Evolutionary conservation across 345 rosid genomes (phyloP), one percentile per base, ranked within the genome.

Genomic region (Microcos paniculata): DNA sequence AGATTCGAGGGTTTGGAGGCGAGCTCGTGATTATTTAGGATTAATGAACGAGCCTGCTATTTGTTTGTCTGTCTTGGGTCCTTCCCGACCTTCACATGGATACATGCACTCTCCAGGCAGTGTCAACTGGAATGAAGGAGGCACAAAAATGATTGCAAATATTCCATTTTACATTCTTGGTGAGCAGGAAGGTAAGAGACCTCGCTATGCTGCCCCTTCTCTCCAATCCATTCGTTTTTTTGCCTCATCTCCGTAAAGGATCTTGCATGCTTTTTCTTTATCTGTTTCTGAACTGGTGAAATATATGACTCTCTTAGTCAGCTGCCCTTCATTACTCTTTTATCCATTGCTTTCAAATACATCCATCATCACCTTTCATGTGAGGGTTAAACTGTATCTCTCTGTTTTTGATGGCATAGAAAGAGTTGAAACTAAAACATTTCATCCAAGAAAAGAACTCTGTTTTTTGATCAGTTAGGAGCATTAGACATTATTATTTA

Each of bases 1-100:
- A 21, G 99, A 93, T 86, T 87, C 76, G 9, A 87, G 93, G 73
- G 98, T 96, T 33, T 88, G 91, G 90, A 88, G 75, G 80, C 90
- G 94, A 62, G 99, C 97, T 4, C 90, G 85, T 77, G 98, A 93
- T 86, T 95, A 89, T 81, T 74, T 95, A 57, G 97, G 98, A 74
- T 84, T 95, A 74, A 85, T 89, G 91, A 87, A 86, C 57, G 99
- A 93, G 69, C 96, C 97, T 75, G 94, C 91, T 63, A 89, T 91
- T 67, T 84, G 89, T 61, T 79, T 87, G 80, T 93, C 98, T 48
- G 83, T 95, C 69, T 80, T 95, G 76, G 97, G 99, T 72, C 90
- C 98, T 77, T 88, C 88, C 58, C 80, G 75, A 33, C 81, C 90
- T 78, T 78, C 98, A 45, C 87, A 72, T 11, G 87, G 79, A 30